Evolutionary conservation across 441 rosid genomes (phyloP).

Genomic region (Rhodomyrtus psidioides): DNA sequence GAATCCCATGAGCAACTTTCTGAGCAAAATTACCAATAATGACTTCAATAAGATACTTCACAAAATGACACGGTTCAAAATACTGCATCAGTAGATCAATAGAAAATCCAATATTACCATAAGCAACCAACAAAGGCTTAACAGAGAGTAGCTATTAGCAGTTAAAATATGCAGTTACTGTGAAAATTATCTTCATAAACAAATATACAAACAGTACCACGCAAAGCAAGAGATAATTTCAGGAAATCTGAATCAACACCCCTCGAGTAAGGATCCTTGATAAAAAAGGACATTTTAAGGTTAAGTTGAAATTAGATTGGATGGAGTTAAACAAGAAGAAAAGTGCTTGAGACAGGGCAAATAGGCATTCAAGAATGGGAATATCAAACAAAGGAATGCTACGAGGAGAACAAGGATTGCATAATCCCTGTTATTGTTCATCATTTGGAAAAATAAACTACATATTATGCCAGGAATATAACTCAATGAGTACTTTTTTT

Average conservation of each 20-base stretch:
- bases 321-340: neutral
- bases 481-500: neutral
- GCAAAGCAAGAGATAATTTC: constrained; percentile 44
- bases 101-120: neutral
- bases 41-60: neutral
- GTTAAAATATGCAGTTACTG: neutral
- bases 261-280: constrained; percentile 52
- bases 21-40: neutral
- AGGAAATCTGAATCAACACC: constrained; percentile 43
- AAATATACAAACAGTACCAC: constrained; percentile 20
- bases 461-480: neutral
- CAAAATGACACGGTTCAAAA: neutral
- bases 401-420: neutral
- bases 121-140: neutral
- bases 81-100: neutral
- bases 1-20: neutral
- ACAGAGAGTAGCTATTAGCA: neutral
- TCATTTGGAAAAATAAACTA: neutral
- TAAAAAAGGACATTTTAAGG: neutral
- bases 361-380: neutral
- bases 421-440: neutral
- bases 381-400: neutral
- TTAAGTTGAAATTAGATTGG: neutral
- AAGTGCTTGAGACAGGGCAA: neutral
- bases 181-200: neutral